phyloP scores from a whole-genome alignment of 2,329 filamentous ascomycete species.

The Thelonectria olida region DNA sequence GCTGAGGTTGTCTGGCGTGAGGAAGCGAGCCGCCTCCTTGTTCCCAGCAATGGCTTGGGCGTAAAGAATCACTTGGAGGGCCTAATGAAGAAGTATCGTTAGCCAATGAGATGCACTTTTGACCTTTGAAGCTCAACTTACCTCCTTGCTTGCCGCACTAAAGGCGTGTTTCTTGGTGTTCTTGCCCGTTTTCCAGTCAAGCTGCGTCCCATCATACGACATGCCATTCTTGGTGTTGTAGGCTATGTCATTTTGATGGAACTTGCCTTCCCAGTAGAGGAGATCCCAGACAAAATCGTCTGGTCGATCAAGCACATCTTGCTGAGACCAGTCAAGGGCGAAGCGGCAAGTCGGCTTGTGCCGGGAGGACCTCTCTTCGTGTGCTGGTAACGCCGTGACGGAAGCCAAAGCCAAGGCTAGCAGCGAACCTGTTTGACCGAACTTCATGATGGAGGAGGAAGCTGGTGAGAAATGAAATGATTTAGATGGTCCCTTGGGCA shows the following conservation, averaged over 20 bases:
- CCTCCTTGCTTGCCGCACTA: conserved; percentile 51
- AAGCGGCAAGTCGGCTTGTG: conserved; percentile 44
- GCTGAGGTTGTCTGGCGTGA: conserved; percentile 45
- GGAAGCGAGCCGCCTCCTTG: conserved; percentile 48
- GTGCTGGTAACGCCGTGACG: neutral
- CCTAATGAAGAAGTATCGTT: conserved; percentile 34
- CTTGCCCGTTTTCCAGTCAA: conserved; percentile 49
- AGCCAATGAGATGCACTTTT: neutral
- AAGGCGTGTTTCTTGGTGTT: conserved; percentile 48
- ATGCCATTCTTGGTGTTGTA: conserved; percentile 54
- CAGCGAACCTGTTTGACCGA: neutral
- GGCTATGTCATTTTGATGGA: conserved; percentile 51
- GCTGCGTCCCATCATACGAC: conserved; percentile 51
- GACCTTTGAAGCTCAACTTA: conserved; percentile 3
- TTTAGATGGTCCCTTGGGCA: neutral
- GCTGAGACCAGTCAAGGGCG: conserved; percentile 41
- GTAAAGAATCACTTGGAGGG: conserved; percentile 55
- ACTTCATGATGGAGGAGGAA: conserved; percentile 17
- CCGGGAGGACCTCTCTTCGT: conserved; percentile 2
- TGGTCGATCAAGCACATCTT: conserved; percentile 41
- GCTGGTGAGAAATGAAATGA: neutral
- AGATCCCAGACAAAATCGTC: conserved; percentile 48
- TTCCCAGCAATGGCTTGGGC: conserved; percentile 51
- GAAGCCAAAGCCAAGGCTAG: conserved; percentile 8
- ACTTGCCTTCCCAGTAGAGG: conserved; percentile 55